phyloP scores from a whole-genome alignment of 495 filamentous ascomycete genomes.

The Daldinia caldariorum region DNA sequence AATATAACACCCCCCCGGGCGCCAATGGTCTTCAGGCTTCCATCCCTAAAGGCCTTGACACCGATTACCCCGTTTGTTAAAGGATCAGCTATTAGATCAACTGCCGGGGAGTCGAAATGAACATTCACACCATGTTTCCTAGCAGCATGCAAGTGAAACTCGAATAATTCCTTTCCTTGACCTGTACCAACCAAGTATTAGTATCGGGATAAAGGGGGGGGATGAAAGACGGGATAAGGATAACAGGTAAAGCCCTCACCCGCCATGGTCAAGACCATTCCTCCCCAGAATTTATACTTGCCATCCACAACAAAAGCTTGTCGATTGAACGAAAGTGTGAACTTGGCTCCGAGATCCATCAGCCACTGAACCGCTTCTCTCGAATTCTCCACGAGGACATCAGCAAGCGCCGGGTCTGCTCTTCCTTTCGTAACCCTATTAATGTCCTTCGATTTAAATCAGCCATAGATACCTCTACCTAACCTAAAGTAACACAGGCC shows the following conservation, averaged over 20 bases:
- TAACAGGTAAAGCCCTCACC: conserved; percentile 50
- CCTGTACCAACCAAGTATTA: conserved; percentile 19
- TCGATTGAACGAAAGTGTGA: conserved; percentile 68
- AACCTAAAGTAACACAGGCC: not conserved
- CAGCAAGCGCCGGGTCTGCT: conserved; percentile 55
- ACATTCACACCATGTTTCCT: conserved; percentile 53
- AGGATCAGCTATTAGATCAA: conserved; percentile 52
- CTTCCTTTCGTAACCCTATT: conserved; percentile 59
- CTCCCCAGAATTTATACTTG: conserved; percentile 70
- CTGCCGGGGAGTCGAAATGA: conserved; percentile 56
- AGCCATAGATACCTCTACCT: not conserved
- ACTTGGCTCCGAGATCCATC: conserved; percentile 60
- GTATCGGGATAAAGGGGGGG: not conserved
- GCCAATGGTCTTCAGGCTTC: conserved; percentile 46
- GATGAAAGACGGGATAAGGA: not conserved
- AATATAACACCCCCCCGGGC: conserved; percentile 59
- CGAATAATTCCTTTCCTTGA: conserved; percentile 64
- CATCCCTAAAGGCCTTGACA: conserved; percentile 48
- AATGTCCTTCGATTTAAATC: conserved; percentile 52
- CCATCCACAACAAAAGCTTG: conserved; percentile 68
- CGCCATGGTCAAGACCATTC: conserved; percentile 63
- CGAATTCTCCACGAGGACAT: conserved; percentile 58
- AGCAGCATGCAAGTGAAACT: conserved; percentile 58
- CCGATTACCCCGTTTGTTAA: conserved; percentile 51
- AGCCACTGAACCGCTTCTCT: conserved; percentile 65